These are phyloP conservation scores for Gentiana macrophylla DNA, from an alignment of 257 asterid genomes.

Conservation along the genomic window DNA sequence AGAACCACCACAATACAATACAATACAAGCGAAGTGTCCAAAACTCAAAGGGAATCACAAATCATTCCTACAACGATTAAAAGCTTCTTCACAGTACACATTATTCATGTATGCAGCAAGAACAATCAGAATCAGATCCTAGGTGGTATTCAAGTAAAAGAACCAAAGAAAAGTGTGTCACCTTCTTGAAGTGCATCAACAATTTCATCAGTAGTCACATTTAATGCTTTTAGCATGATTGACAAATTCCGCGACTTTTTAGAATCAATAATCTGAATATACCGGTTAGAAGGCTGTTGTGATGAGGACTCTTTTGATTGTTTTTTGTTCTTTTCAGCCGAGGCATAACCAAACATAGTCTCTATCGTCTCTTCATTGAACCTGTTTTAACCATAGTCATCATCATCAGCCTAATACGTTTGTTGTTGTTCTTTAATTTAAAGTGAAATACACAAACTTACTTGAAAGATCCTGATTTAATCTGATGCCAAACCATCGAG, in stretches of 20 bases:
- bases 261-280: slow-evolving; percentile 56
- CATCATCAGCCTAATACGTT: slow-evolving; percentile 8
- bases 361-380: slow-evolving; percentile 90
- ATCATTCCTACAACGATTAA: too few species aligned
- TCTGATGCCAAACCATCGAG: slow-evolving; percentile 95
- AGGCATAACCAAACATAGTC: slow-evolving; percentile 56
- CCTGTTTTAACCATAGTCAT: slow-evolving; percentile 29
- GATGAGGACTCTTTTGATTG: slow-evolving; percentile 34
- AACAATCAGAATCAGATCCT: neutral
- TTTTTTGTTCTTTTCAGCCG: slow-evolving; percentile 39
- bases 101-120: too few species aligned
- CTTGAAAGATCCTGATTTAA: slow-evolving; percentile 88
- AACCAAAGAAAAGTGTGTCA: slow-evolving; percentile 15
- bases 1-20: too few species aligned
- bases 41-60: too few species aligned
- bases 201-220: slow-evolving; percentile 81
- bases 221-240: slow-evolving; percentile 70
- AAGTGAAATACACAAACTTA: slow-evolving; percentile 26
- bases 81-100: too few species aligned
- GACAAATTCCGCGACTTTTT: slow-evolving; percentile 78
- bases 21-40: neutral
- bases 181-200: slow-evolving; percentile 87
- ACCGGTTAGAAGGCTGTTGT: slow-evolving; percentile 34
- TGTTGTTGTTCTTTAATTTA: neutral
- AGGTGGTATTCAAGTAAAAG: neutral